Percentiles rank a stretch among this genome's conserved stretches.
These are phyloP conservation scores for Coleophoma crateriformis DNA, from an alignment of 2,329 filamentous ascomycete genomes.

Conservation along the genomic window DNA sequence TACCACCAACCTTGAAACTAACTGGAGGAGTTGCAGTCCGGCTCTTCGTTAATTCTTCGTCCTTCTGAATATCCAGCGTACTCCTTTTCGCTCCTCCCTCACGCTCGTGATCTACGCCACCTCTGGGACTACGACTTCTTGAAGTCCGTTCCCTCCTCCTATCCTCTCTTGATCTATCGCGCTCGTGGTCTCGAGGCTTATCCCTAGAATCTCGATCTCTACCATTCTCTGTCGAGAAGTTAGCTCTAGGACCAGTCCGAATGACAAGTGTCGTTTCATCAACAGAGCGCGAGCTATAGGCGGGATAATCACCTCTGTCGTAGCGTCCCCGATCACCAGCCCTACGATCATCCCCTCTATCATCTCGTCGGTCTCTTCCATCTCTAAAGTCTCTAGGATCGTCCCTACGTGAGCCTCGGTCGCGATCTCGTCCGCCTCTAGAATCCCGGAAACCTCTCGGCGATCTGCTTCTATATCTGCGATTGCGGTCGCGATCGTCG, in stretches of 20 bases:
- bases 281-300: not conserved
- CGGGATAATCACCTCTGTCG: not conserved
- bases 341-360: conserved; percentile 14
- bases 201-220: conserved; percentile 6
- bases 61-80: conserved; percentile 1
- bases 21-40: conserved; percentile 23
- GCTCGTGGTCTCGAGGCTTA: not conserved
- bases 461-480: conserved; percentile 27
- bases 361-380: conserved; percentile 10
- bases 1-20: conserved; percentile 21
- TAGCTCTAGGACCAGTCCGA: not conserved
- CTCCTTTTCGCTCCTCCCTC: not conserved
- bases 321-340: conserved; percentile 9
- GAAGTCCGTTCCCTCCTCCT: not conserved
- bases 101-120: conserved; percentile 2
- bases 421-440: conserved; percentile 27
- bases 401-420: conserved; percentile 30
- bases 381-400: conserved; percentile 25
- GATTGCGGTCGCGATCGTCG: conserved; percentile 28
- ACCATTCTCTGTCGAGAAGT: not conserved
- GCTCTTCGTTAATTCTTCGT: conserved; percentile 12
- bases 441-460: conserved; percentile 15
- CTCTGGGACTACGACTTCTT: conserved; percentile 6
- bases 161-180: conserved; percentile 3
- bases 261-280: not conserved